Conservation (phyloP, 306 rosid species). For the Cucurbita pepo region DNA sequence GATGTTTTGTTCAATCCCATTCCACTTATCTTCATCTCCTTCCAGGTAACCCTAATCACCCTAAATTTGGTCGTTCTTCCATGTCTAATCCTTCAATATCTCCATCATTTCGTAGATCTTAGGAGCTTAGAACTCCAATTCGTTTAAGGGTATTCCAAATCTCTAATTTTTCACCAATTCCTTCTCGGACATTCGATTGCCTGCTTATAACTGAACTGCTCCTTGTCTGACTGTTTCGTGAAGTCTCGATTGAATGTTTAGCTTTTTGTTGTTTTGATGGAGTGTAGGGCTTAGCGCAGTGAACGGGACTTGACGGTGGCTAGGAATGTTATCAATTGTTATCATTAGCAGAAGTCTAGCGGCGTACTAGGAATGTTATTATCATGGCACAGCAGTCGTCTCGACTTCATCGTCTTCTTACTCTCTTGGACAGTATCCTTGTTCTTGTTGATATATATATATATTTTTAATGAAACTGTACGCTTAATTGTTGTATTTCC, state of each 20-base stretch:
- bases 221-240: background rate
- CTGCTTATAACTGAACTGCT: background rate
- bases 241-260: background rate
- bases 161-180: background rate
- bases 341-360: background rate
- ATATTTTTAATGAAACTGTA: background rate
- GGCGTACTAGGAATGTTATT: constrained; percentile 42
- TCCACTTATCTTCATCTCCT: background rate
- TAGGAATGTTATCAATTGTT: background rate
- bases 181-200: background rate
- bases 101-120: constrained; percentile 1
- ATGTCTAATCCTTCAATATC: background rate
- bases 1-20: background rate
- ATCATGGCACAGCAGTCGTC: constrained; percentile 95
- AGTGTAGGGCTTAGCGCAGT: constrained; percentile 1
- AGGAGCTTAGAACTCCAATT: background rate
- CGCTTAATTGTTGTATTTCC: background rate
- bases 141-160: background rate
- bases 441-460: background rate
- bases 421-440: constrained; percentile 95
- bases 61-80: background rate
- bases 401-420: constrained; percentile 93
- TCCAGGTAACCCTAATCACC: constrained; percentile 5
- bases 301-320: background rate
- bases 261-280: background rate